Percentiles rank a stretch among this genome's conserved stretches.
phyloP scores from a whole-genome alignment of 495 filamentous ascomycete species.

The Aspergillus mulundensis region DNA sequence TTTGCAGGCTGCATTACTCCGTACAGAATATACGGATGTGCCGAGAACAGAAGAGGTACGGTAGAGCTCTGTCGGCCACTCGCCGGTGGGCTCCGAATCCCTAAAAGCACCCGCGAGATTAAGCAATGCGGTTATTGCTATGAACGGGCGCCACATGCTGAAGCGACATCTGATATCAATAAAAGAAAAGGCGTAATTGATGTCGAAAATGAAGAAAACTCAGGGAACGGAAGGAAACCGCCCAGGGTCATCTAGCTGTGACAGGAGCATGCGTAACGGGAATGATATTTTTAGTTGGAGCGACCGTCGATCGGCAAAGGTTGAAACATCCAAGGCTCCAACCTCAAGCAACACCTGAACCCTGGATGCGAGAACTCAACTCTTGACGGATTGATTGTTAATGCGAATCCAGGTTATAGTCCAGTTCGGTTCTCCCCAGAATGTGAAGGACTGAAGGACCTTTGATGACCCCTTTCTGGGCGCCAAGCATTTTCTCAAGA shows the following conservation, averaged over 20 bases:
- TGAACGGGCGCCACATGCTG: constrained; percentile 10
- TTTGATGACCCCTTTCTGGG: too few relatives aligned
- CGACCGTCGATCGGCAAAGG: not conserved
- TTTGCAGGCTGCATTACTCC: constrained; percentile 26
- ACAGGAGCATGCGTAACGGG: not conserved
- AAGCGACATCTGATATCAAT: not conserved
- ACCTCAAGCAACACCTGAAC: not conserved
- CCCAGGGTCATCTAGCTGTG: not conserved
- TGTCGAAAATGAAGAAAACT: not conserved
- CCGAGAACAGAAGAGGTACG: constrained; percentile 32
- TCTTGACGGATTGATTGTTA: too few relatives aligned
- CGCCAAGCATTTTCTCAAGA: too few relatives aligned
- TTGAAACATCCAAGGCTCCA: not conserved
- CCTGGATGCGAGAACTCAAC: too few relatives aligned
- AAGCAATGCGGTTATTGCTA: constrained; percentile 5
- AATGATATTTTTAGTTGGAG: not conserved
- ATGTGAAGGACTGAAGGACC: too few relatives aligned
- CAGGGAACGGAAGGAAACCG: not conserved
- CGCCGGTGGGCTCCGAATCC: constrained; percentile 26
- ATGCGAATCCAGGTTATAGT: too few relatives aligned
- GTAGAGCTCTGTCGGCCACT: constrained; percentile 39
- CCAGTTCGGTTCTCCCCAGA: too few relatives aligned
- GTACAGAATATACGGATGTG: constrained; percentile 35
- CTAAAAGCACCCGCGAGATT: constrained; percentile 2
- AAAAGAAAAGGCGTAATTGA: not conserved